A percentile compares a stretch with the other conserved stretches of the same genome.
phyloP scores from a whole-genome alignment of 2,329 filamentous ascomycete genomes.

The Claviceps humidiphila region DNA sequence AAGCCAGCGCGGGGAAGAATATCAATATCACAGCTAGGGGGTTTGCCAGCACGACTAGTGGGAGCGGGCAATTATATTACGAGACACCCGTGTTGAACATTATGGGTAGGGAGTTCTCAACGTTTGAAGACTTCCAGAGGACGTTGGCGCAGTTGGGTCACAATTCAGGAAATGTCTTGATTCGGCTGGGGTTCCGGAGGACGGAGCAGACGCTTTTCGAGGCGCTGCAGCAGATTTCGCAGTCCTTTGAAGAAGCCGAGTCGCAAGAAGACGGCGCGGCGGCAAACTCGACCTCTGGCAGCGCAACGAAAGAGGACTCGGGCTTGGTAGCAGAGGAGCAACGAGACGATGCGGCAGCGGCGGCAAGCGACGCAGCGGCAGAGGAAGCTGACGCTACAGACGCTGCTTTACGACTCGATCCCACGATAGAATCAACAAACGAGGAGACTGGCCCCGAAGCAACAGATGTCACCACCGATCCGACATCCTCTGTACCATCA shows the following conservation, averaged over 20 bases:
- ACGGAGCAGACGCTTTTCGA: conserved; percentile 71
- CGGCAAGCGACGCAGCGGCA: conserved; percentile 7
- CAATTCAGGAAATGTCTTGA: conserved; percentile 67
- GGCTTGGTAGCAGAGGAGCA: neutral
- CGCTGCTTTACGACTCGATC: conserved; percentile 2
- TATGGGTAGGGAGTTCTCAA: conserved; percentile 65
- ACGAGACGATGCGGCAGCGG: conserved; percentile 13
- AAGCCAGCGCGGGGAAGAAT: conserved; percentile 43
- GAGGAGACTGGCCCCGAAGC: conserved; percentile 5
- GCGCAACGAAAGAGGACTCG: conserved; percentile 4
- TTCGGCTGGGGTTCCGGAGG: conserved; percentile 63
- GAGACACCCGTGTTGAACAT: conserved; percentile 77
- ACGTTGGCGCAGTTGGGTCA: conserved; percentile 77
- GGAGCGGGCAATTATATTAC: conserved; percentile 70
- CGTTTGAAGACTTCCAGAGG: conserved; percentile 76
- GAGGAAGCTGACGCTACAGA: neutral
- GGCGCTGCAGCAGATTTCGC: conserved; percentile 68
- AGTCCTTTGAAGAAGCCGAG: conserved; percentile 49
- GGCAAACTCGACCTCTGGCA: conserved; percentile 1
- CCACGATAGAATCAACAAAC: conserved; percentile 9
- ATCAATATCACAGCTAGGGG: conserved; percentile 78
- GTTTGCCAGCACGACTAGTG: conserved; percentile 46
- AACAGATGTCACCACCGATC: neutral
- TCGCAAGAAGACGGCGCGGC: conserved; percentile 8
- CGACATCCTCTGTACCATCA: conserved; percentile 4